Conservation (phyloP, 345 rosid species). For the Salix caprea region DNA sequence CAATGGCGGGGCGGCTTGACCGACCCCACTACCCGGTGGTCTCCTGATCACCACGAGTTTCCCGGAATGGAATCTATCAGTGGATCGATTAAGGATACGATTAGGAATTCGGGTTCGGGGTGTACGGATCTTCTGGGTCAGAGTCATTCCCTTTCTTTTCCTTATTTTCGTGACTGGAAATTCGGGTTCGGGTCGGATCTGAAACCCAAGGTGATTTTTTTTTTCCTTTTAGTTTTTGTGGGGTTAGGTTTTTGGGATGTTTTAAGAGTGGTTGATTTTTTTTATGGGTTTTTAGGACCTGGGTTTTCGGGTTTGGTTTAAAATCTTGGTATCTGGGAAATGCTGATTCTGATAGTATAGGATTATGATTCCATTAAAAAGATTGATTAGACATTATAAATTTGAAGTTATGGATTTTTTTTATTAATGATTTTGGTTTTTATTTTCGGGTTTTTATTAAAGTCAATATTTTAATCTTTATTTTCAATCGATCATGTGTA, state of each 20-base stretch:
- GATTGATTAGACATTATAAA: neutral
- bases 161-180: constrained; percentile 64
- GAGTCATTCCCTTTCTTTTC: constrained; percentile 53
- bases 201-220: constrained; percentile 61
- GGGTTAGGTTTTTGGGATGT: neutral
- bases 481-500: neutral
- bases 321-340: neutral
- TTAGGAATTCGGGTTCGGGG: constrained; percentile 38
- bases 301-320: neutral
- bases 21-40: constrained; percentile 47
- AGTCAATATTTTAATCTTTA: neutral
- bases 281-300: neutral
- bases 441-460: neutral
- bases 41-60: constrained; percentile 43
- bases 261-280: neutral
- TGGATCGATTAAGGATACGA: constrained; percentile 9
- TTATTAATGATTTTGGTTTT: neutral
- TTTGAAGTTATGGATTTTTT: neutral
- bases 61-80: constrained; percentile 48
- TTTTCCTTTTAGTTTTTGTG: neutral
- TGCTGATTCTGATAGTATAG: constrained; percentile 2
- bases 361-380: neutral
- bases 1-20: constrained; percentile 60
- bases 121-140: constrained; percentile 57
- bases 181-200: constrained; percentile 61